A percentile compares a stretch with the other conserved stretches of the same genome.
These are phyloP conservation scores for Przewalskia tangutica DNA, from an alignment of 257 asterid species.

Conservation along the genomic window DNA sequence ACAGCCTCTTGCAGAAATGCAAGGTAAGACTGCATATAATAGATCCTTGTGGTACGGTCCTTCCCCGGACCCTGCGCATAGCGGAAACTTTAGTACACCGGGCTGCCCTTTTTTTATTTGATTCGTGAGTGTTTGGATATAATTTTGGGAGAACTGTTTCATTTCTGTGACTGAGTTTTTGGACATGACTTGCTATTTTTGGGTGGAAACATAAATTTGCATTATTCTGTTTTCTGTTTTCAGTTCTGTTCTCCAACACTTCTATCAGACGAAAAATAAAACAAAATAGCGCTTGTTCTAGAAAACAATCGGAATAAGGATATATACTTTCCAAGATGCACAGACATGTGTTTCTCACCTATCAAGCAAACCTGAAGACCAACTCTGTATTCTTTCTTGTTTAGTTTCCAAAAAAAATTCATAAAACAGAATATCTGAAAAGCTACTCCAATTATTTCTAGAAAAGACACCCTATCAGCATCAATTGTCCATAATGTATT, in stretches of 20 bases:
- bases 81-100: no score
- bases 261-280: background rate
- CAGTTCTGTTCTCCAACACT: background rate
- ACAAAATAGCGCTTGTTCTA: background rate
- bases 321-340: background rate
- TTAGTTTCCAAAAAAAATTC: background rate
- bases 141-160: background rate
- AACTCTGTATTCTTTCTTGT: background rate
- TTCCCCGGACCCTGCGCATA: no score
- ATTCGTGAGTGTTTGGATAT: background rate
- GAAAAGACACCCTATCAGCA: background rate
- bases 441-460: background rate
- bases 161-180: background rate
- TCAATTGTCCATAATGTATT: background rate
- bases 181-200: background rate
- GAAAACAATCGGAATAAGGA: background rate
- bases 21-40: no score
- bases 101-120: no score
- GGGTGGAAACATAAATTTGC: background rate
- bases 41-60: no score
- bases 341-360: background rate
- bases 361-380: background rate
- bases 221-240: background rate
- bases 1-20: no score
- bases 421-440: background rate